These are phyloP conservation scores for Suillus ampliporus DNA, from an alignment of 768 basidiomycete genomes.

Conservation along the genomic window DNA sequence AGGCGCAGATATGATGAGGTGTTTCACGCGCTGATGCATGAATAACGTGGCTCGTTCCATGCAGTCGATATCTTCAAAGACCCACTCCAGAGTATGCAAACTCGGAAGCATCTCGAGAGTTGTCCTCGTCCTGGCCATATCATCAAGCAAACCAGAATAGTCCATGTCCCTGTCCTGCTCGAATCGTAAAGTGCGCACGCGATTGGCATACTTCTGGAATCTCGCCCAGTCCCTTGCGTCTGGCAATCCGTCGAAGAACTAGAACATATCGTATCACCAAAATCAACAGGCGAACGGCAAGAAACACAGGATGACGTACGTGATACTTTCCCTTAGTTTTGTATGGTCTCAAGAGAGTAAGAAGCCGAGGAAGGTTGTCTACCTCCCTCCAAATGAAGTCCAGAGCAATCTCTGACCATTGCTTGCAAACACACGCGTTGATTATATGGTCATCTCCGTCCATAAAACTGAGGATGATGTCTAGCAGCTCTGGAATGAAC, in stretches of 20 bases:
- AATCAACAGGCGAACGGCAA: not conserved
- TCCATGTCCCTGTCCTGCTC: conserved; percentile 17
- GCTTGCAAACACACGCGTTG: conserved; percentile 61
- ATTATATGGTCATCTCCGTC: conserved; percentile 45
- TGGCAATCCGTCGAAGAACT: conserved; percentile 50
- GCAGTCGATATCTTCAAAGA: conserved; percentile 25
- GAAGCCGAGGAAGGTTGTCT: conserved; percentile 49
- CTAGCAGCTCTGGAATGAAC: conserved; percentile 62
- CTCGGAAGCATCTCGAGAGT: conserved; percentile 60
- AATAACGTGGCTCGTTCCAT: conserved; percentile 54
- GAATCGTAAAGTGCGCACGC: conserved; percentile 48
- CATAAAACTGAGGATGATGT: conserved; percentile 57
- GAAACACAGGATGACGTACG: conserved; percentile 26
- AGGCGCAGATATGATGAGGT: conserved; percentile 39
- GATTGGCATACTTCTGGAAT: conserved; percentile 58
- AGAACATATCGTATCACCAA: not conserved
- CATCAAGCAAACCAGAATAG: conserved; percentile 44
- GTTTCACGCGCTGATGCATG: conserved; percentile 58
- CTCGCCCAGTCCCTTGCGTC: conserved; percentile 58
- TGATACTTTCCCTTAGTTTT: conserved; percentile 23
- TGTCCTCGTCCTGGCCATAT: conserved; percentile 60
- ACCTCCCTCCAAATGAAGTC: conserved; percentile 65
- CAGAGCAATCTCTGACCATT: conserved; percentile 63
- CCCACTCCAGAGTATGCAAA: conserved; percentile 58
- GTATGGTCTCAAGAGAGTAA: conserved; percentile 56